Evolutionary conservation across 106 monocot species (phyloP), one percentile per base, ranked within the genome.

Genomic region (Dendrobium chrysotoxum): DNA sequence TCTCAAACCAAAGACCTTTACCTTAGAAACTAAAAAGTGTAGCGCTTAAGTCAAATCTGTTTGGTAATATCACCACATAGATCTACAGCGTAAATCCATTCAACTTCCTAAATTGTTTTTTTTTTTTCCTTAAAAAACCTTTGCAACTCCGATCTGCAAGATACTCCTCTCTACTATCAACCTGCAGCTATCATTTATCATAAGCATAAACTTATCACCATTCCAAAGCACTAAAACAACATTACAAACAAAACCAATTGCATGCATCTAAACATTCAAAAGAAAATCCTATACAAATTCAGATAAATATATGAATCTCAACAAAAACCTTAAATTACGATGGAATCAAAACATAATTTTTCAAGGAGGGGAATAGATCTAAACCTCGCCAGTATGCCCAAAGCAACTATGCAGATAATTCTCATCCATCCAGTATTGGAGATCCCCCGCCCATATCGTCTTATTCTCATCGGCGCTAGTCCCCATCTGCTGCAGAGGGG

Each of bases 371-470:
- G 12, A 12, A 1, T 26, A 76, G 45, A 76, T 76, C n/a, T 45
- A 40, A 5, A 76, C 76, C 76, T 76, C 76, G 76, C 76, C 76
- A 13, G 76, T 76, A 76, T 76, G 76, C 25, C 76, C 76, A 47
- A 76, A 76, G 76, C 76, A 76, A 28, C 76, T 47, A 15, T 76
- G 76, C 76, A 76, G 47, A 28, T 76, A 76, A 47, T 76, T 76
- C 76, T 76, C 76, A 50, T 76, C 76, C 76, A 76, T 76, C 76
- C 76, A 76, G 40, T 76, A 46, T 17, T 46, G 76, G 47, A 76
- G 76, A 76, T 76, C 76, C 47, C 76, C 76, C 76, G 47, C 76
- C 76, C 76, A 76, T 46, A 76, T 76, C 76, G 76, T 76, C 76
- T 76, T 76, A 47, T 76, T 76, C 6, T 76, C 76, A 16, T 76